phyloP scores from a whole-genome alignment of 148 eudicot genomes.

The Rheum nobile region DNA sequence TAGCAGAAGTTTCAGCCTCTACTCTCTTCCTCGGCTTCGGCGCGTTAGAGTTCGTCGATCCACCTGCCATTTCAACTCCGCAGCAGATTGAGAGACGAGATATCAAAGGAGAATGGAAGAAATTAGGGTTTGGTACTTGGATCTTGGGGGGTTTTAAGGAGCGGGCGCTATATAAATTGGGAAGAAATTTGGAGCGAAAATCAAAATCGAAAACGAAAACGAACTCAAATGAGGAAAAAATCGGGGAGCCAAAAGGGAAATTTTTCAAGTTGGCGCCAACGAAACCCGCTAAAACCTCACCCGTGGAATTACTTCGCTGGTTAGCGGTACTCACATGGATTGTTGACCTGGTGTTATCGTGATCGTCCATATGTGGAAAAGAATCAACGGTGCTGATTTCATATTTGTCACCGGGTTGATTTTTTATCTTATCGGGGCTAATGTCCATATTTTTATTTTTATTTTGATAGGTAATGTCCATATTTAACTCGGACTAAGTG shows the following conservation, averaged over 20 bases:
- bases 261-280: not conserved
- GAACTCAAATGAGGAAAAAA: not conserved
- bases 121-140: not conserved
- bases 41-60: constrained; percentile 13
- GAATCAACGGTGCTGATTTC: not conserved
- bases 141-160: not conserved
- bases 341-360: not conserved
- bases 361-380: not conserved
- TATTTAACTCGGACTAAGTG: no score
- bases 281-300: constrained; percentile 1
- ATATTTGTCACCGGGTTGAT: not conserved
- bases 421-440: no score
- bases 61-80: constrained; percentile 18
- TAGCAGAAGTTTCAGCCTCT: constrained; percentile 42
- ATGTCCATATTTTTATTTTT: no score
- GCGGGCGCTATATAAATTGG: not conserved
- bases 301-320: not conserved
- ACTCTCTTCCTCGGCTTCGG: constrained; percentile 52
- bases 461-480: no score
- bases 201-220: not conserved
- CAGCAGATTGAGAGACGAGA: not conserved
- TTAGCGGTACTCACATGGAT: not conserved
- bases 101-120: not conserved
- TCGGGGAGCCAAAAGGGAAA: not conserved
- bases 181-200: not conserved